A percentile compares a stretch with the other conserved stretches of the same genome.
These are phyloP conservation scores for Byssoonygena ceratinophila DNA, from an alignment of 2,329 filamentous ascomycete species.

Conservation along the genomic window DNA sequence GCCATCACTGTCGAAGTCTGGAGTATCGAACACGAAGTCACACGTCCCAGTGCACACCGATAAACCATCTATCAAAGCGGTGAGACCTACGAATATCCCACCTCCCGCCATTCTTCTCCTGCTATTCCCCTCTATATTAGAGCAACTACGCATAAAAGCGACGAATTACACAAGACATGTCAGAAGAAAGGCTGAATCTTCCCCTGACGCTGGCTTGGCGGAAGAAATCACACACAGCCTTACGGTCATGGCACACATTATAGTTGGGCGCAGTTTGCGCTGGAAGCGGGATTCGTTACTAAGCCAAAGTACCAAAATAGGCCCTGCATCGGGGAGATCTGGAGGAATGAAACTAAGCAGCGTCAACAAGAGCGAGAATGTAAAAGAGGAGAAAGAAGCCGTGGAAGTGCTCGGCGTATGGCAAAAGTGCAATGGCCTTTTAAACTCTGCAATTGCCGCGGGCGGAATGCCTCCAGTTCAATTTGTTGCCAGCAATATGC, in stretches of 20 bases:
- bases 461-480: slow-evolving; percentile 45
- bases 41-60: background rate
- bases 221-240: slow-evolving; percentile 24
- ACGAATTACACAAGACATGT: slow-evolving; percentile 48
- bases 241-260: slow-evolving; percentile 61
- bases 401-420: slow-evolving; percentile 65
- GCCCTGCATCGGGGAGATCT: slow-evolving; percentile 57
- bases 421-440: slow-evolving; percentile 62
- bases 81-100: slow-evolving; percentile 74
- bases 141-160: slow-evolving; percentile 52
- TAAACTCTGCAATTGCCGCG: slow-evolving; percentile 51
- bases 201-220: slow-evolving; percentile 18
- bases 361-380: slow-evolving; percentile 70
- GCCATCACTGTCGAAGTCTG: background rate
- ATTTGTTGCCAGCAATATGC: slow-evolving; percentile 59
- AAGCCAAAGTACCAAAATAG: slow-evolving; percentile 78
- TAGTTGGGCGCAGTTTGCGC: slow-evolving; percentile 72
- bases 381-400: slow-evolving; percentile 74
- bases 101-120: slow-evolving; percentile 75
- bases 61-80: slow-evolving; percentile 5
- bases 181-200: slow-evolving; percentile 43
- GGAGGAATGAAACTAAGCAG: slow-evolving; percentile 87
- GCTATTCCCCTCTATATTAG: slow-evolving; percentile 61
- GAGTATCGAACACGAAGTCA: background rate
- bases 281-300: slow-evolving; percentile 86